These are phyloP conservation scores for Boletus eberwhitei DNA, from an alignment of 768 basidiomycete genomes.

Conservation along the genomic window DNA sequence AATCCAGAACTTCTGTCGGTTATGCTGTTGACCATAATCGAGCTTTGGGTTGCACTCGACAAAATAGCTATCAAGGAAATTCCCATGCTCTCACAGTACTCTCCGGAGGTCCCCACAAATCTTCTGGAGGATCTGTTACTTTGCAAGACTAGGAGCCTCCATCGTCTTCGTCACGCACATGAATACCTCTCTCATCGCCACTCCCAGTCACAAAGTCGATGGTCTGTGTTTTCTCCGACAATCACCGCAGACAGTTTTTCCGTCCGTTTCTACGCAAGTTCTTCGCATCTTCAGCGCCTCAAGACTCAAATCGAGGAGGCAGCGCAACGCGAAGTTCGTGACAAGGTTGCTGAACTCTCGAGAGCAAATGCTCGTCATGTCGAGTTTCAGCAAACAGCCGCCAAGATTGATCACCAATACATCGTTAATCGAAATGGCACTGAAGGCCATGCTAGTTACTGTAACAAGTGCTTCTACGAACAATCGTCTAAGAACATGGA, in stretches of 20 bases:
- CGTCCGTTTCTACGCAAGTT: conserved; percentile 33
- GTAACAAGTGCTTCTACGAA: conserved; percentile 31
- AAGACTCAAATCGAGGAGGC: conserved; percentile 30
- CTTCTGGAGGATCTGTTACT: conserved; percentile 31
- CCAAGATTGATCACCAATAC: conserved; percentile 5
- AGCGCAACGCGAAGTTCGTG: conserved; percentile 19
- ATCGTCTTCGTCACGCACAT: conserved; percentile 26
- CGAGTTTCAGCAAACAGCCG: conserved; percentile 12
- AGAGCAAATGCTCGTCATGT: conserved; percentile 20
- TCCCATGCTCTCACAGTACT: conserved; percentile 30
- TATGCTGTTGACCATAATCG: conserved; percentile 40
- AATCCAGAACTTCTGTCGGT: conserved; percentile 40
- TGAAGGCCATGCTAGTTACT: conserved; percentile 2
- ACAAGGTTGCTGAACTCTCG: conserved; percentile 31
- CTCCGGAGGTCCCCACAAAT: conserved; percentile 31
- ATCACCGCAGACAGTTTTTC: conserved; percentile 27
- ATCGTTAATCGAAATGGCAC: not conserved
- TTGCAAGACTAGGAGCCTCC: conserved; percentile 26
- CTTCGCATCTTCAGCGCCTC: conserved; percentile 24
- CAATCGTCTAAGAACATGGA: conserved; percentile 17
- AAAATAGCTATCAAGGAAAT: conserved; percentile 16
- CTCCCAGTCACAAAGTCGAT: not conserved
- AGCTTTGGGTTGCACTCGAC: conserved; percentile 39
- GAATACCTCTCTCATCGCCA: conserved; percentile 36
- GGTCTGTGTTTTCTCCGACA: conserved; percentile 35